These are phyloP conservation scores for Hamamelis virginiana DNA, from an alignment of 164 flowering plant species.

Conservation along the genomic window DNA sequence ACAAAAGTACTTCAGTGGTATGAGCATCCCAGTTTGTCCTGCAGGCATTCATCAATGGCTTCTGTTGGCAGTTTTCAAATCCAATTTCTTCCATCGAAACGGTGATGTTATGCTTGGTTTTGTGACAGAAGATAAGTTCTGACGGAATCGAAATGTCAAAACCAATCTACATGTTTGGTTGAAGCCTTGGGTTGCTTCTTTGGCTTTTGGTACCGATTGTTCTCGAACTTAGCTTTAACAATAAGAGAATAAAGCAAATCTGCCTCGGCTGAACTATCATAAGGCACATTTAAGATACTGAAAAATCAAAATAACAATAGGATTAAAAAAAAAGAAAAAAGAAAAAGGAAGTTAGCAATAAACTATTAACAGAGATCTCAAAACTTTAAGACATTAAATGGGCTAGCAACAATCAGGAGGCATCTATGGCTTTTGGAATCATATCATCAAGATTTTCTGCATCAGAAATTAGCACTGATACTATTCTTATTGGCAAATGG, in stretches of 20 bases:
- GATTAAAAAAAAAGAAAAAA: background rate
- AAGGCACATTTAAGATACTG: conserved; percentile 62
- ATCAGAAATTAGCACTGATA: no score
- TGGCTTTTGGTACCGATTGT: conserved; percentile 78
- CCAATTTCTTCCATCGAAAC: background rate
- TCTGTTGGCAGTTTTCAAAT: background rate
- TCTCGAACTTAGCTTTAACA: conserved; percentile 76
- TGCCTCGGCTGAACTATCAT: conserved; percentile 60
- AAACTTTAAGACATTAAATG: no score
- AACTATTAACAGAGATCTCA: no score
- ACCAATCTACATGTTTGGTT: conserved; percentile 66
- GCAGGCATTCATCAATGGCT: background rate
- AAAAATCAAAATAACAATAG: conserved; percentile 10
- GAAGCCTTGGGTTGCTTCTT: conserved; percentile 62
- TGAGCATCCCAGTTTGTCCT: background rate
- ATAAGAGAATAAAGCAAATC: conserved; percentile 77
- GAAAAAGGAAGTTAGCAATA: no score
- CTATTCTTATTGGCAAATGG: no score
- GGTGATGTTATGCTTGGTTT: no score
- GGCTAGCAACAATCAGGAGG: no score
- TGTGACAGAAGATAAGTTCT: no score
- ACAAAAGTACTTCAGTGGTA: background rate
- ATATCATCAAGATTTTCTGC: no score
- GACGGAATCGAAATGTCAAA: conserved; percentile 20
- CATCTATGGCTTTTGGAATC: no score